Percentiles rank a stretch among this genome's conserved stretches.
phyloP scores from a whole-genome alignment of 768 basidiomycete genomes.

The Suillus brevipes region DNA sequence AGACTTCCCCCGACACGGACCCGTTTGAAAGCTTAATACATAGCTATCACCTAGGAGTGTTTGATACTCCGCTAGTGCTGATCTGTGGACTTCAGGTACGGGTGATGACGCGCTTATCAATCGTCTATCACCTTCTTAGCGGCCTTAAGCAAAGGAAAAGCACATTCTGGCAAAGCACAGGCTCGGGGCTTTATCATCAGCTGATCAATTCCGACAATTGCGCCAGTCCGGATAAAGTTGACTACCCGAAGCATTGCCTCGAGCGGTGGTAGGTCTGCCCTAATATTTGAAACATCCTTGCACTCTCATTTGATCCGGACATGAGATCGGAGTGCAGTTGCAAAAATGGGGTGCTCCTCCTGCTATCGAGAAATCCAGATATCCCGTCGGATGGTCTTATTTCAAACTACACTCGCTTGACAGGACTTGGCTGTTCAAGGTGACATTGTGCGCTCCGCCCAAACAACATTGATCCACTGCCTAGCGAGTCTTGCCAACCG shows the following conservation, averaged over 20 bases:
- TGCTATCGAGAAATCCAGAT: too few relatives aligned
- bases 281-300: background rate
- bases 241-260: background rate
- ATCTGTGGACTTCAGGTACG: conserved; percentile 1
- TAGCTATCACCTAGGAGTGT: too few relatives aligned
- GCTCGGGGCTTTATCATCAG: background rate
- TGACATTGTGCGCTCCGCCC: background rate
- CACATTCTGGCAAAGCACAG: background rate
- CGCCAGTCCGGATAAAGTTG: background rate
- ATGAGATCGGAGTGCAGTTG: too few relatives aligned
- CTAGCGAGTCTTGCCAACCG: too few relatives aligned
- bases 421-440: background rate
- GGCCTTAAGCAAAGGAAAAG: conserved; percentile 2
- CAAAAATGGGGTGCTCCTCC: too few relatives aligned
- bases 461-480: too few relatives aligned
- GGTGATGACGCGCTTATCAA: background rate
- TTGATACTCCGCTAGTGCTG: too few relatives aligned
- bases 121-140: conserved; percentile 8
- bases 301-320: too few relatives aligned
- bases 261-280: background rate
- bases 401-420: background rate
- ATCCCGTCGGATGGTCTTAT: too few relatives aligned
- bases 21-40: too few relatives aligned
- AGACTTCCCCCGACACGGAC: conserved; percentile 1
- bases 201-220: background rate